Percentiles rank a stretch among this genome's conserved stretches.
These are phyloP conservation scores for Flaveria brownii DNA, from an alignment of 129 eudicot species.

Conservation along the genomic window DNA sequence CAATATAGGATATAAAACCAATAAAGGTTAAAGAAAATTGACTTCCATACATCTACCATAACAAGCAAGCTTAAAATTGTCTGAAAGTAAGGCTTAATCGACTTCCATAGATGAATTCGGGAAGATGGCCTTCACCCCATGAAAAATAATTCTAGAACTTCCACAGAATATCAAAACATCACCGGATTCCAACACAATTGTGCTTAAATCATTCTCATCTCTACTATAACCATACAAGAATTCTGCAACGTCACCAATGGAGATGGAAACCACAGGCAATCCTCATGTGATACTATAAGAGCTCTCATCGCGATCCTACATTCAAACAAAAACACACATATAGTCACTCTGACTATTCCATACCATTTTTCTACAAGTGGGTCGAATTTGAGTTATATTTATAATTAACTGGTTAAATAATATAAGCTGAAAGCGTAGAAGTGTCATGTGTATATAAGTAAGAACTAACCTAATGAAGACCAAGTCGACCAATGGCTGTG, in stretches of 20 bases:
- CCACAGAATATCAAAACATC: conserved; percentile 40
- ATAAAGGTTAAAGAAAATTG: background rate
- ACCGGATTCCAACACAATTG: background rate
- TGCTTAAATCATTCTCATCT: conserved; percentile 5
- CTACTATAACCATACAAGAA: conserved; percentile 55
- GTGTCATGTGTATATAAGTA: no score
- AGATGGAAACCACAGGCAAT: conserved; percentile 20
- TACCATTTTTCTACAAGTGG: background rate
- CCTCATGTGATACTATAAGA: conserved; percentile 29
- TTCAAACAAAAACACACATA: conserved; percentile 9
- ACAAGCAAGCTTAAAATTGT: conserved; percentile 32
- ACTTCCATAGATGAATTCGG: conserved; percentile 52
- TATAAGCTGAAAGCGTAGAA: no score
- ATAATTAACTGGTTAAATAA: background rate
- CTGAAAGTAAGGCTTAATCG: conserved; percentile 21
- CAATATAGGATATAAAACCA: background rate
- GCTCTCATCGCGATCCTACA: conserved; percentile 62
- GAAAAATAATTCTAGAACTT: conserved; percentile 51
- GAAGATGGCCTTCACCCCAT: conserved; percentile 48
- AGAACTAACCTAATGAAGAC: conserved; percentile 62
- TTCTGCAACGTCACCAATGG: conserved; percentile 57
- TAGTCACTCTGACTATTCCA: background rate
- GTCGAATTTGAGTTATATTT: background rate
- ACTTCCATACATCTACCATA: background rate
- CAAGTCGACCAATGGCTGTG: conserved; percentile 49